A percentile compares a stretch with the other conserved stretches of the same genome.
These are phyloP conservation scores for Rhodotorula babjevae DNA, from an alignment of 768 basidiomycete genomes.

Conservation along the genomic window DNA sequence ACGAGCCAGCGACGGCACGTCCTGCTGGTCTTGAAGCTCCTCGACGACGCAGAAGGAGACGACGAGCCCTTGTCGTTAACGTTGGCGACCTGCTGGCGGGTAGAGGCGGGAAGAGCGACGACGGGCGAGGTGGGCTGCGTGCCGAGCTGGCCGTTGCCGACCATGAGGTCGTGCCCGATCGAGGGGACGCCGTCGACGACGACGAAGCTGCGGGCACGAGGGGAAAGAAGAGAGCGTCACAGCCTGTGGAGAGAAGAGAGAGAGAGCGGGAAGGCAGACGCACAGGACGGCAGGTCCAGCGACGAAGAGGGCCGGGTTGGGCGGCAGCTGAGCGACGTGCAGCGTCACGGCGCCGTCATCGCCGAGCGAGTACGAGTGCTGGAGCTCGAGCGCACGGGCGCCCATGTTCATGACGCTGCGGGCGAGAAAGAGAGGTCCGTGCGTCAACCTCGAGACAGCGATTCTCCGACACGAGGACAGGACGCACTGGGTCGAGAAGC, in stretches of 20 bases:
- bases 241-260: background rate
- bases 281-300: conserved; percentile 79
- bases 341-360: conserved; percentile 66
- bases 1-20: no score
- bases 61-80: background rate
- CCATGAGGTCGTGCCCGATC: conserved; percentile 68
- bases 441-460: background rate
- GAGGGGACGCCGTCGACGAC: conserved; percentile 77
- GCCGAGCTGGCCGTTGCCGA: conserved; percentile 74
- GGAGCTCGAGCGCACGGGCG: conserved; percentile 54
- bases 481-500: conserved; percentile 50
- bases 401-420: conserved; percentile 12
- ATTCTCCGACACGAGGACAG: no score
- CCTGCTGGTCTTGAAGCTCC: no score
- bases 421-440: no score
- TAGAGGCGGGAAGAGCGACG: background rate
- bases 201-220: conserved; percentile 50
- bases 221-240: no score
- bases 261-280: background rate
- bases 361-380: conserved; percentile 74
- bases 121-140: conserved; percentile 51
- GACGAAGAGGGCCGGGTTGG: conserved; percentile 74
- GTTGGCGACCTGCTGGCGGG: background rate
- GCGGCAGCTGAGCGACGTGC: conserved; percentile 73
- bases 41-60: no score